These are phyloP conservation scores for Brettanomyces anomalus DNA, from an alignment of 805 yeast genomes.

Conservation along the genomic window DNA sequence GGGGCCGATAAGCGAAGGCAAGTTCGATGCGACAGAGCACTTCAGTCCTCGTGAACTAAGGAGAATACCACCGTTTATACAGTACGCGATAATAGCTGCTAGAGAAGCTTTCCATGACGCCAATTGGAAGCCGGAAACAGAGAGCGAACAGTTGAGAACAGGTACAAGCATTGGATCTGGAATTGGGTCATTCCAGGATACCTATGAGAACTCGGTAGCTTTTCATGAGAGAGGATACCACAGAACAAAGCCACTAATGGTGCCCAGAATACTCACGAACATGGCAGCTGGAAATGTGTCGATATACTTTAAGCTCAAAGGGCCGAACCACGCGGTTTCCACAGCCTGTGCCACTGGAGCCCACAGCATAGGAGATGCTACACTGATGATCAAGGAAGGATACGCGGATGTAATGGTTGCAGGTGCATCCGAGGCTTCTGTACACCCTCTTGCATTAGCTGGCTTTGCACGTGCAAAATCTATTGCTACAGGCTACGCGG, in stretches of 20 bases:
- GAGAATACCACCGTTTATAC: constrained; percentile 63
- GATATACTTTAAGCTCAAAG: constrained; percentile 64
- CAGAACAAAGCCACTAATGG: constrained; percentile 74
- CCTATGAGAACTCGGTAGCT: constrained; percentile 51
- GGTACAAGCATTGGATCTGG: constrained; percentile 94
- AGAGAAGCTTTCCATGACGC: constrained; percentile 72
- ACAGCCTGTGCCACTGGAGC: constrained; percentile 98
- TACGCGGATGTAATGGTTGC: constrained; percentile 84
- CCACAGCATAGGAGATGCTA: constrained; percentile 90
- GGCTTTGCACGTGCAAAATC: constrained; percentile 90
- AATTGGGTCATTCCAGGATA: constrained; percentile 76
- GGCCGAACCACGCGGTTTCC: constrained; percentile 81
- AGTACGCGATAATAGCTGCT: constrained; percentile 71
- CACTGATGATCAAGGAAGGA: constrained; percentile 66
- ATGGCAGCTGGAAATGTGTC: constrained; percentile 95
- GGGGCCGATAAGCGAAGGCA: constrained; percentile 27
- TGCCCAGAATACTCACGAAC: constrained; percentile 75
- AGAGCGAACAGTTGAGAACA: constrained; percentile 28
- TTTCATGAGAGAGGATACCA: constrained; percentile 47
- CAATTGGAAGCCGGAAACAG: constrained; percentile 33
- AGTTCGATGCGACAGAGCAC: constrained; percentile 47
- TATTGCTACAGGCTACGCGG: constrained; percentile 54
- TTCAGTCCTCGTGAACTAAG: constrained; percentile 41
- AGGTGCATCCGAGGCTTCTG: constrained; percentile 87
- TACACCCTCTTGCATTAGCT: constrained; percentile 79